Percentiles rank a stretch among this genome's conserved stretches.
These are phyloP conservation scores for Orobanche coerulescens DNA, from an alignment of 257 asterid species.

Conservation along the genomic window DNA sequence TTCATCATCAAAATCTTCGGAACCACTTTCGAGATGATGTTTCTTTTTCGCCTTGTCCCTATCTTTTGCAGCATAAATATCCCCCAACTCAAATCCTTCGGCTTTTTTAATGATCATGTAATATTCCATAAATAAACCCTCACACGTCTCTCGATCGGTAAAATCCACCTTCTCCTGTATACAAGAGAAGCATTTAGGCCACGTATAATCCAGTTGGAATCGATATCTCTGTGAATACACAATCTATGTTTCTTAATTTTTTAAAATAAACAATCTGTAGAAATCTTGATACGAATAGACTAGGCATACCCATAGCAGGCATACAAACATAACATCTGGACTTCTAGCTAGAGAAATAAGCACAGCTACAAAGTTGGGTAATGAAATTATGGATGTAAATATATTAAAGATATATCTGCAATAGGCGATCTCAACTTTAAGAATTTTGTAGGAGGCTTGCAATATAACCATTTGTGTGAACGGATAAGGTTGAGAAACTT, in stretches of 20 bases:
- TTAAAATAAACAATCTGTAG: neutral
- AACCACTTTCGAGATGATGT: conserved; percentile 23
- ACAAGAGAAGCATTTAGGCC: conserved; percentile 19
- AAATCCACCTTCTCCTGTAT: conserved; percentile 65
- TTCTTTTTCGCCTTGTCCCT: conserved; percentile 21
- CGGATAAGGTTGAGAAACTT: neutral
- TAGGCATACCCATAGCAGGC: neutral
- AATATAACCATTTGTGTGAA: neutral
- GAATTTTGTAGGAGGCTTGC: neutral
- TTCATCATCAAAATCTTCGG: conserved; percentile 34
- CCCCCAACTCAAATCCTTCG: conserved; percentile 33
- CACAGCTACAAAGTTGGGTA: neutral
- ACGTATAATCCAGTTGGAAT: neutral
- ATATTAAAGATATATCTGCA: neutral
- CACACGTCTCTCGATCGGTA: conserved; percentile 49
- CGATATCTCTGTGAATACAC: too few species aligned
- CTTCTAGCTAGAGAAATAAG: neutral
- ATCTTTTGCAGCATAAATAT: conserved; percentile 40
- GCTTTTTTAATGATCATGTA: conserved; percentile 41
- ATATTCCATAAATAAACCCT: conserved; percentile 75
- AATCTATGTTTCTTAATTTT: neutral
- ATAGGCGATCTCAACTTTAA: neutral
- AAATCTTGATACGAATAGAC: neutral
- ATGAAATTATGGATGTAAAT: neutral
- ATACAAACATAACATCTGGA: neutral